Base-by-base conservation (phyloP, 2,329 filamentous ascomycete species). In the Ophiostoma quercus region DNA sequence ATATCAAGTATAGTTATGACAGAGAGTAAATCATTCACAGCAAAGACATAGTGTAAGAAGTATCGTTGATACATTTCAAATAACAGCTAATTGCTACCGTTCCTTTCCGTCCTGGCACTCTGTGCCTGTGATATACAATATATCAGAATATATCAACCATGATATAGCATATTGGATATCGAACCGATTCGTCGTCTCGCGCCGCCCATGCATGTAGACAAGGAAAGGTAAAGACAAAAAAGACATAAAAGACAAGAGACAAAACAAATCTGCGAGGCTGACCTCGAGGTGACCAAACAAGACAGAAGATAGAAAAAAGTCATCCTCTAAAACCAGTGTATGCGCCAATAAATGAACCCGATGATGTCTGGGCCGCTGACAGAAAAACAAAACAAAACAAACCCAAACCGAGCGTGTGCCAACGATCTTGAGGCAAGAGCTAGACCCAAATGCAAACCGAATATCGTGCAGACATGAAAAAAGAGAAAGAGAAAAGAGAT, bases 181-280 rank as follows among this genome's bases (percentile, higher is more conserved):
- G 66, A 34, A 54, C 37, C 41, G 9, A 54, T 54, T 22, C 66
- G 22, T 51, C 19, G 7, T 39, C 32, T 68, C 57, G 54, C 66
- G 69, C 69, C 69, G 66, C 32, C 69, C 69, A 70, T 70, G 69
- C 66, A 66, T 34, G 66, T n/a, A 37, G 19, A 54, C 54, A 47
- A 3, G 14, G 16, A 41, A 60, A 6, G 19, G 41, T 4, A 29
- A 22, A 47, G 39, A 43, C 19, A n/a, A 57, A 19, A 66, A 25
- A n/a, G 29, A 34, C 22, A 34, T 62, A 7, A 12, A 47, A 68
- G 54, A 66, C 11, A 11, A 65, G 8, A 60, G 11, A n/a, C 32
- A 6, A 29, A 54, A 66, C 37, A 37, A 47, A 25, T 16, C 62
- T 65, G 62, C 62, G 62, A 65, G 62, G 62, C 25, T 65, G n/a